Percentiles rank a stretch among this genome's conserved stretches.
Conservation (phyloP, 495 filamentous ascomycete species). For the Penicillium daleae region DNA sequence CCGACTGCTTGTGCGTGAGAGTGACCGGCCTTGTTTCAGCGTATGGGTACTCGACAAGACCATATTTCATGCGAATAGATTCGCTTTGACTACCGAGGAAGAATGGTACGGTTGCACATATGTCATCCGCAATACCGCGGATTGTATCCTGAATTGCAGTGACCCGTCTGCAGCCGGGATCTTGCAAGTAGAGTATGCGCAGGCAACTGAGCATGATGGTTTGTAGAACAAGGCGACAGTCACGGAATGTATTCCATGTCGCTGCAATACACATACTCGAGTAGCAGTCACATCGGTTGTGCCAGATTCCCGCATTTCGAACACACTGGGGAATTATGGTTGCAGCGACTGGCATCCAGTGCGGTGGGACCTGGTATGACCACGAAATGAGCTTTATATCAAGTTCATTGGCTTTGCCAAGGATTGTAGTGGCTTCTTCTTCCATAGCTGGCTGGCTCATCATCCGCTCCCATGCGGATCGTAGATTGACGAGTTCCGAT, state of each 20-base stretch:
- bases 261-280: constrained; percentile 60
- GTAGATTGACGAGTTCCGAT: constrained; percentile 34
- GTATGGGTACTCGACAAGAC: constrained; percentile 42
- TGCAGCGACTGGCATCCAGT: constrained; percentile 39
- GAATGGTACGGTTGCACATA: constrained; percentile 48
- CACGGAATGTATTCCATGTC: constrained; percentile 68
- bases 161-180: constrained; percentile 12
- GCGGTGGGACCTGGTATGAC: constrained; percentile 31
- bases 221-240: constrained; percentile 58
- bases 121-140: constrained; percentile 40
- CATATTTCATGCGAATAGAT: constrained; percentile 34
- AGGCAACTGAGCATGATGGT: constrained; percentile 51
- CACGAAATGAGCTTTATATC: constrained; percentile 36
- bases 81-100: constrained; percentile 44
- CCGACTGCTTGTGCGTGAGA: constrained; percentile 34
- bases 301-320: constrained; percentile 45
- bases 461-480: constrained; percentile 30
- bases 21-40: constrained; percentile 32
- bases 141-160: constrained; percentile 19
- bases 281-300: constrained; percentile 62
- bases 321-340: constrained; percentile 39
- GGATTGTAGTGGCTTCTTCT: constrained; percentile 20
- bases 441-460: constrained; percentile 5
- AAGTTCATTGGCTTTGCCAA: constrained; percentile 32
- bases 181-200: constrained; percentile 17